Evolutionary conservation across 805 yeast species (phyloP), one percentile per base, ranked within the genome.

Genomic region (Cyberlindnera americana): DNA sequence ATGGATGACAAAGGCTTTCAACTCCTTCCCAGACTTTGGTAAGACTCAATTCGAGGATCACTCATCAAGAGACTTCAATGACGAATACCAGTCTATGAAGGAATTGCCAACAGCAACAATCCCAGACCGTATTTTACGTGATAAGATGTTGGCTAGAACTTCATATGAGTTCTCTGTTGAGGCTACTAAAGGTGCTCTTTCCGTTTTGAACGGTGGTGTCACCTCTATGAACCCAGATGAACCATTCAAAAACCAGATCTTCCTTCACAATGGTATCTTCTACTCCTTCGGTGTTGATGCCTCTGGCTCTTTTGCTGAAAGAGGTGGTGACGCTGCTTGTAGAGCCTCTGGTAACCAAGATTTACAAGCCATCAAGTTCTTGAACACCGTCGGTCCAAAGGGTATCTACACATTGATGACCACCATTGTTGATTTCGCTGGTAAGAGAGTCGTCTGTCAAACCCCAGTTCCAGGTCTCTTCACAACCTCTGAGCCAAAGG

Each of bases 391-490:
- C 31, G 87, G 83, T 52, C 56, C 77, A 24, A 65, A 65, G 10
- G 86, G 81, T 32, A 69, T 89, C 28, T 76, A 78, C 54, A 81
- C 83, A 37, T 69, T 91, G 44, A 76, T 86, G 52, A 85, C 97
- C 4, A 73, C 90, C n/a, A 73, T 89, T 43, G 86, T 91, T 40
- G 98, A 91, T 62, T 91, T 77, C 65, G 79, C 85, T 56, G 99
- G 98, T 46, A 82, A 78, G 54, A 77, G 98, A 61, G 70, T 91
- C 26, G 73, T 91, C 27, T 87, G 95, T 60, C 98, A 91, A 67
- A 86, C 96, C 12, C 96, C 96, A 11, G 95, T 91, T 31, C 99
- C 99, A 13, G 98, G 98, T 44, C 59, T 70, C 28, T 65, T 67
- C 41, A 51, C 62, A 9, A 64, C 66, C 10, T 53, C 65, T 54